These are phyloP conservation scores for Phytophthora uliginosa DNA, from an alignment of 352 stramenopile species.

Conservation along the genomic window DNA sequence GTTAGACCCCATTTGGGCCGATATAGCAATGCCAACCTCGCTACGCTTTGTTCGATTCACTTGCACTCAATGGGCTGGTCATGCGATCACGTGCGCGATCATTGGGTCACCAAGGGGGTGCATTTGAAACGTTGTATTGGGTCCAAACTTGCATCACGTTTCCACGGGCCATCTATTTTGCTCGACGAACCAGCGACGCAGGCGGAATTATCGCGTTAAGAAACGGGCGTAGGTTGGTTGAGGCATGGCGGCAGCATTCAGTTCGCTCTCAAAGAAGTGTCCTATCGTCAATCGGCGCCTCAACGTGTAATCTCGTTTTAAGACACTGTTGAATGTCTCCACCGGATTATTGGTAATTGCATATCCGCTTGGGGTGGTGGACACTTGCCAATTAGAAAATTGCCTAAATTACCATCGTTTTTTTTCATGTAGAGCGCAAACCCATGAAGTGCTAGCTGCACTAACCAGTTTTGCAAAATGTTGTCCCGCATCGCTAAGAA, in stretches of 20 bases:
- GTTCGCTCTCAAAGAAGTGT: constrained; percentile 5
- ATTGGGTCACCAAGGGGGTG: neutral
- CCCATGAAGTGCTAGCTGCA: neutral
- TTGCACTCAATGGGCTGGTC: neutral
- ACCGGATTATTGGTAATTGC: constrained; percentile 33
- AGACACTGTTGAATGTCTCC: constrained; percentile 33
- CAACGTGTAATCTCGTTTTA: constrained; percentile 41
- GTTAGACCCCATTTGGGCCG: neutral
- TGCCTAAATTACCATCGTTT: neutral
- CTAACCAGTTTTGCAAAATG: neutral
- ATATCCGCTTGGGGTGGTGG: neutral
- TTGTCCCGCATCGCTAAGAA: neutral
- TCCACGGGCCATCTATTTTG: neutral
- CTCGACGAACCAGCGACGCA: neutral
- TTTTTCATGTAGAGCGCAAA: constrained; percentile 1
- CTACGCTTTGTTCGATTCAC: neutral
- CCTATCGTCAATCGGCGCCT: constrained; percentile 2
- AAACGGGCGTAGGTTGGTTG: neutral
- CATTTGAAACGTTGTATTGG: too few species aligned
- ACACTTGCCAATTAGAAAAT: neutral
- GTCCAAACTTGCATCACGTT: neutral
- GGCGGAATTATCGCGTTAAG: neutral
- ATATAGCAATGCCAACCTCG: neutral
- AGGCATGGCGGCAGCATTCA: neutral
- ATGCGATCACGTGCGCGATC: neutral